Base-by-base conservation (phyloP, 1,284 basidiomycete species). In the Rhodotorula glutinis region DNA sequence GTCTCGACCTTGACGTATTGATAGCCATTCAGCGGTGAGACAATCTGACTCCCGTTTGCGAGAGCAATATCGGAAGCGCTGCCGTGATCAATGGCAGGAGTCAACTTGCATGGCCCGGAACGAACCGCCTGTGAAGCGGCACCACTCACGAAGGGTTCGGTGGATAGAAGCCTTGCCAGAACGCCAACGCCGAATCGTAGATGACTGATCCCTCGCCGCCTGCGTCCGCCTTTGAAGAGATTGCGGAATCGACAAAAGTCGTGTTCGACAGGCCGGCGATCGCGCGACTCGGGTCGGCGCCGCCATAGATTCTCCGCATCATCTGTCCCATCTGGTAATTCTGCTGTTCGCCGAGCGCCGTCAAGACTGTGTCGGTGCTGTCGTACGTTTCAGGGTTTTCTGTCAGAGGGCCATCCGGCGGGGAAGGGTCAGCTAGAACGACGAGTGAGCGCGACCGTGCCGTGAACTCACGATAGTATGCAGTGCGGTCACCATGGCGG, bases 331-430 rank as follows among this genome's bases (percentile, higher is more conserved):
- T 85, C 63, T 85, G 80, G 79, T 86, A 85, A 64, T 89, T 86
- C 79, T 94, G 76, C 75, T 88, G 87, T 79, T 89, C 88, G 62
- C 91, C 91, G 60, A 92, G 85, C 60, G 90, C 86, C 43, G 91
- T 94, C 67, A 90, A 88, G 78, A 86, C 85, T 30, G 89, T 88
- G 73, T 85, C 83, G n/a, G 84, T 81, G 33, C 85, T 83, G 61
- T 85, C 80, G 79, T 93, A 92, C 38, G 75, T 62, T 41, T 41
- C 29, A 11, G 66, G 67, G 44, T 70, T 49, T 51, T 70, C 41
- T 44, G 46, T 19, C 5, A 38, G 33, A 11, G 33, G 7, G 33
- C 33, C n/a, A n/a, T n/a, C n/a, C n/a, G n/a, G n/a, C n/a, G n/a
- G n/a, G n/a, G n/a, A n/a, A n/a, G n/a, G n/a, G n/a, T n/a, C n/a